phyloP scores from a whole-genome alignment of 2,329 filamentous ascomycete species.

The Stylonectria norvegica region DNA sequence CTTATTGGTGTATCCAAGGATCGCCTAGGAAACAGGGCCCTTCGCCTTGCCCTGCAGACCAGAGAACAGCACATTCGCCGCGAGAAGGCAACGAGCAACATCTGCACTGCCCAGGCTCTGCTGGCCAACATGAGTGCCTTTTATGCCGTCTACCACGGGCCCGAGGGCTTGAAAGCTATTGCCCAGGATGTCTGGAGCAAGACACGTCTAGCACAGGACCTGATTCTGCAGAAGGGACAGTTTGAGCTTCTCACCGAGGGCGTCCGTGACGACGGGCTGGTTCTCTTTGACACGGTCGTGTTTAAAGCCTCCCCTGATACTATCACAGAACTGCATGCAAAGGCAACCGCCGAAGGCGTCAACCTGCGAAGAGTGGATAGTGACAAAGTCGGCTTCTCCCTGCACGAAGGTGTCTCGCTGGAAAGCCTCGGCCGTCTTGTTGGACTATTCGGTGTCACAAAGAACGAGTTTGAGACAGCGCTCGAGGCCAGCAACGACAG shows the following conservation, averaged over 20 bases:
- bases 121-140: conserved; percentile 94
- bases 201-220: conserved; percentile 60
- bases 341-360: conserved; percentile 17
- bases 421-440: conserved; percentile 23
- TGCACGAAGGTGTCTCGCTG: conserved; percentile 27
- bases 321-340: conserved; percentile 22
- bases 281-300: conserved; percentile 77
- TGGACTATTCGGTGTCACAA: conserved; percentile 24
- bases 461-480: conserved; percentile 23
- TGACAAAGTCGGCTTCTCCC: conserved; percentile 31
- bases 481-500: conserved; percentile 32
- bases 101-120: conserved; percentile 91
- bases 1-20: conserved; percentile 89
- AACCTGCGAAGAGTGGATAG: conserved; percentile 30
- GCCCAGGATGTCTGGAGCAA: conserved; percentile 72
- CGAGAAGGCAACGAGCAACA: conserved; percentile 96
- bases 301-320: conserved; percentile 47
- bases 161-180: conserved; percentile 76
- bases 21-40: conserved; percentile 63
- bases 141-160: conserved; percentile 92
- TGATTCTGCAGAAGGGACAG: conserved; percentile 46
- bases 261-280: conserved; percentile 52
- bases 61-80: conserved; percentile 93
- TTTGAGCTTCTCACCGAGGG: conserved; percentile 59
- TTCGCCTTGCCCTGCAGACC: conserved; percentile 74